Evolutionary conservation across 257 asterid genomes (phyloP).

Genomic region (Solanum habrochaites): DNA sequence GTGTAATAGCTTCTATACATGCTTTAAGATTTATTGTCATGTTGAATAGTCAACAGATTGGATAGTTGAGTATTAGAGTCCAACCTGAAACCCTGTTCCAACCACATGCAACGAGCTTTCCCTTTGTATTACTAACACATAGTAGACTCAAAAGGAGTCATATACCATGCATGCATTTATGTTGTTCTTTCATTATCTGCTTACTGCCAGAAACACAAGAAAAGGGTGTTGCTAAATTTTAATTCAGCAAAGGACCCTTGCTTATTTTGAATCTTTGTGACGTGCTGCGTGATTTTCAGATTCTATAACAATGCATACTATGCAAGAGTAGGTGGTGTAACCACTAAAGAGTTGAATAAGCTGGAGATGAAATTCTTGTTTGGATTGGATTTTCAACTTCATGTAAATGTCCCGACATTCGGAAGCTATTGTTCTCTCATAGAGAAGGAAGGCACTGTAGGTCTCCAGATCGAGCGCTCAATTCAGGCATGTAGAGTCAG

Average conservation of each 20-base stretch:
- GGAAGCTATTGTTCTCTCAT: constrained; percentile 49
- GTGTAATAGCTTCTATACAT: background rate
- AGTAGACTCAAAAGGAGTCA: background rate
- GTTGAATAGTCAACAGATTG: background rate
- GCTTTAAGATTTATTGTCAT: background rate
- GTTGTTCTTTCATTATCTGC: background rate
- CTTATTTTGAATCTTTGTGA: background rate
- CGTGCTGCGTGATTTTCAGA: constrained; percentile 22
- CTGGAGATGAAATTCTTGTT: constrained; percentile 75
- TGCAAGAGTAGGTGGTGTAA: constrained; percentile 87
- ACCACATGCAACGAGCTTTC: background rate
- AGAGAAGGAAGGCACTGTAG: constrained; percentile 34
- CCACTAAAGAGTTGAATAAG: constrained; percentile 72
- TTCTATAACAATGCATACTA: constrained; percentile 81
- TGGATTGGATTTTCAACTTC: constrained; percentile 56
- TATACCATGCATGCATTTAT: background rate
- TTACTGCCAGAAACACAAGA: background rate
- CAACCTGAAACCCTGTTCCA: background rate
- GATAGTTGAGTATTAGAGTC: background rate
- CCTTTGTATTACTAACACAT: background rate
- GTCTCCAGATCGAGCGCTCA: constrained; percentile 37
- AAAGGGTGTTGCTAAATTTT: background rate
- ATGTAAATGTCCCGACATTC: constrained; percentile 50
- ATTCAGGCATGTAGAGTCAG: constrained; percentile 47
- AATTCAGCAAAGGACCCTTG: background rate